Percentiles rank a stretch among this genome's conserved stretches.
Conservation (phyloP, 2,329 filamentous ascomycete species). For the Aspergillus thermomutatus region DNA sequence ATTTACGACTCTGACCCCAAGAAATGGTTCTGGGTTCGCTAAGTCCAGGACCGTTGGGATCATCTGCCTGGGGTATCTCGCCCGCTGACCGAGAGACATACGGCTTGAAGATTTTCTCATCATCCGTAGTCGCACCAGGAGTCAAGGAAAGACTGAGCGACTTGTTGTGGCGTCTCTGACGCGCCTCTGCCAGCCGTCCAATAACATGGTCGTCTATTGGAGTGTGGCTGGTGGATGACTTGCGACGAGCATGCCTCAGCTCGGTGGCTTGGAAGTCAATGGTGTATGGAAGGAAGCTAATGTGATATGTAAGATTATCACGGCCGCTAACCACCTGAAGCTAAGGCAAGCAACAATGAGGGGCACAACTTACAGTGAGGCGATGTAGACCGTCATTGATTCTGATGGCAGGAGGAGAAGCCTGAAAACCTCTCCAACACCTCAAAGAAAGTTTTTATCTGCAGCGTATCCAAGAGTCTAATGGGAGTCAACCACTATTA, state of each 20-base stretch:
- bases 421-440: not conserved
- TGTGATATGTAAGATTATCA: slow-evolving; percentile 2
- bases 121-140: slow-evolving; percentile 37
- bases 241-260: slow-evolving; percentile 18
- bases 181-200: slow-evolving; percentile 21
- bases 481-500: not conserved
- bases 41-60: slow-evolving; percentile 28
- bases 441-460: not conserved
- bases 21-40: slow-evolving; percentile 71
- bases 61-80: slow-evolving; percentile 27
- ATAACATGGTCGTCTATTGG: slow-evolving; percentile 22
- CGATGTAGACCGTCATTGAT: slow-evolving; percentile 34
- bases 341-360: not conserved
- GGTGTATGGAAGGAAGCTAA: slow-evolving; percentile 36
- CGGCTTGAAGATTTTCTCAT: slow-evolving; percentile 38
- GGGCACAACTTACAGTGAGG: slow-evolving; percentile 28
- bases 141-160: slow-evolving; percentile 27
- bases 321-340: not conserved
- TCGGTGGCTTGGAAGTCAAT: slow-evolving; percentile 31
- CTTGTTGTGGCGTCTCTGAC: slow-evolving; percentile 15
- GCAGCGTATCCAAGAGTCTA: not conserved
- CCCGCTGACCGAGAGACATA: slow-evolving; percentile 26
- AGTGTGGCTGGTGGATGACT: slow-evolving; percentile 21
- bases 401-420: not conserved
- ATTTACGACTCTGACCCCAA: slow-evolving; percentile 65